Percentiles rank a stretch among this genome's conserved stretches.
phyloP scores from a whole-genome alignment of 257 asterid genomes.

The Primulina huaijiensis region DNA sequence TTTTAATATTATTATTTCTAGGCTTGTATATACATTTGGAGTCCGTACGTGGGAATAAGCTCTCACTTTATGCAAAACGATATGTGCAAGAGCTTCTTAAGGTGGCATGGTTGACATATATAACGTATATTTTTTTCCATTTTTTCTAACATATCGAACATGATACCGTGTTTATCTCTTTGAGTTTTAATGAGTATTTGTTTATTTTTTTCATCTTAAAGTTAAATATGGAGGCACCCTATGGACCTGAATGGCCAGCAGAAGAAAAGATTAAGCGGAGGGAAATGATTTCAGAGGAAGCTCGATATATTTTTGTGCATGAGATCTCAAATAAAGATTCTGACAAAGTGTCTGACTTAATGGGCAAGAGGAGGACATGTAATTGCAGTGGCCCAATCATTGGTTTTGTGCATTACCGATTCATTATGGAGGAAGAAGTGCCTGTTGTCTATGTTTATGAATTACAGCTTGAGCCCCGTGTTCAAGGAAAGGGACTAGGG shows the following conservation, averaged over 20 bases:
- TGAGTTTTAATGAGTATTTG: conserved; percentile 9
- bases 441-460: conserved; percentile 93
- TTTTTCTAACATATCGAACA: background rate
- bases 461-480: conserved; percentile 69
- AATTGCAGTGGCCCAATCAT: conserved; percentile 41
- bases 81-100: conserved; percentile 68
- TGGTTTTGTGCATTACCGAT: conserved; percentile 87
- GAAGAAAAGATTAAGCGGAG: conserved; percentile 83
- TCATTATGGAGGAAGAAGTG: conserved; percentile 75
- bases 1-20: conserved; percentile 24
- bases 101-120: conserved; percentile 36
- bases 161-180: conserved; percentile 1
- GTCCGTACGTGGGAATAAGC: conserved; percentile 68
- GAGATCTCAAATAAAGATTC: conserved; percentile 43
- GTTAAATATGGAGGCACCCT: conserved; percentile 83
- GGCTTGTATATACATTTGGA: conserved; percentile 56
- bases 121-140: background rate
- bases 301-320: conserved; percentile 68
- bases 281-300: conserved; percentile 79
- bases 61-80: conserved; percentile 48
- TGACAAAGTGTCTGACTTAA: conserved; percentile 22
- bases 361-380: conserved; percentile 26
- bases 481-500: conserved; percentile 91
- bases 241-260: conserved; percentile 80
- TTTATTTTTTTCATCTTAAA: conserved; percentile 21